phyloP scores from a whole-genome alignment of 495 filamentous ascomycete genomes.

The Xylaria scruposa region DNA sequence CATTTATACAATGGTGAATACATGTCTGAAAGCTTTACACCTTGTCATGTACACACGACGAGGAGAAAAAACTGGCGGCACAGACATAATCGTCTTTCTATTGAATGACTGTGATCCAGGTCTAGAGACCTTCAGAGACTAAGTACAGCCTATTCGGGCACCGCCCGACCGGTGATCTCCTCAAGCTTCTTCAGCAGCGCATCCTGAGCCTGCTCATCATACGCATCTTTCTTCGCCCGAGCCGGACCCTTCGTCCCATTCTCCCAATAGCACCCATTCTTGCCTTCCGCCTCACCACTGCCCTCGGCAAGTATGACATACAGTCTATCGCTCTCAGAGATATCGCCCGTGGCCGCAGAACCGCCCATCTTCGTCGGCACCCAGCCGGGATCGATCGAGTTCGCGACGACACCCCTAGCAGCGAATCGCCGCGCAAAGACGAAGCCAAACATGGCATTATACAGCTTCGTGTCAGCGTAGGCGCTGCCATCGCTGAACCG shows the following conservation, averaged over 20 bases:
- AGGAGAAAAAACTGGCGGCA: too few species aligned
- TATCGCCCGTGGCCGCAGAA: slow-evolving; percentile 50
- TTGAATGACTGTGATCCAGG: too few species aligned
- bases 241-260: slow-evolving; percentile 17
- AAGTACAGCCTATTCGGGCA: slow-evolving; percentile 24
- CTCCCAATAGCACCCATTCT: slow-evolving; percentile 38
- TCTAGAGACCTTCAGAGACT: too few species aligned
- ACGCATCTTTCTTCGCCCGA: slow-evolving; percentile 11
- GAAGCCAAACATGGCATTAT: slow-evolving; percentile 61
- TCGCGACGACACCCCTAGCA: slow-evolving; percentile 51
- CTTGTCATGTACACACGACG: too few species aligned
- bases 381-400: slow-evolving; percentile 67
- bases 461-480: slow-evolving; percentile 61
- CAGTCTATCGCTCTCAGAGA: slow-evolving; percentile 53
- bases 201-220: slow-evolving; percentile 23
- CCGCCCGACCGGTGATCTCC: slow-evolving; percentile 30
- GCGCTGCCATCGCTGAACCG: slow-evolving; percentile 33
- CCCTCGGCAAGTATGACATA: slow-evolving; percentile 56
- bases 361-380: slow-evolving; percentile 70
- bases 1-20: too few species aligned
- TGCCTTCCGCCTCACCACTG: slow-evolving; percentile 34
- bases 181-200: slow-evolving; percentile 33
- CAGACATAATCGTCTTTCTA: too few species aligned
- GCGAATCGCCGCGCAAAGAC: slow-evolving; percentile 58
- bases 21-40: too few species aligned